Evolutionary conservation across 805 yeast genomes (phyloP).

Genomic region (Candida sanyiensis): DNA sequence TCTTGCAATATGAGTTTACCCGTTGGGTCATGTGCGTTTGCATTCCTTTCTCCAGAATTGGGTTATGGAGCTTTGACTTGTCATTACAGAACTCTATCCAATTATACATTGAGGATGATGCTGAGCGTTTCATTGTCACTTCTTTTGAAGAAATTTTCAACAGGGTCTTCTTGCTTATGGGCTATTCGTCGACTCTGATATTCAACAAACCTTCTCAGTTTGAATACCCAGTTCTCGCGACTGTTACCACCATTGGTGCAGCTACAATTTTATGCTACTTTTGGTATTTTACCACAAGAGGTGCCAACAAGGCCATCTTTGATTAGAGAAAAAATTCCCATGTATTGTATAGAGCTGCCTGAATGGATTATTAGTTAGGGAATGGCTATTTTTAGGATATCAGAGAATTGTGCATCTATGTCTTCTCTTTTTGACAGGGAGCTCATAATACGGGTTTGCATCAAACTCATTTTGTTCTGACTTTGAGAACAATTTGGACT

Average conservation of each 20-base stretch:
- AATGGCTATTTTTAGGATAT: constrained; percentile 1
- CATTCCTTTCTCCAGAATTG: constrained; percentile 31
- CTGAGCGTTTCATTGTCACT: constrained; percentile 29
- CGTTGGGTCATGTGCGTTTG: constrained; percentile 22
- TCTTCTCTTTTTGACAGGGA: constrained; percentile 5
- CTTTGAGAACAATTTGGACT: constrained; percentile 4
- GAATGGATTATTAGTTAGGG: too few relatives aligned
- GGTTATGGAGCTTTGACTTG: constrained; percentile 38
- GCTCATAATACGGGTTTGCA: constrained; percentile 6
- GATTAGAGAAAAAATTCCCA: not conserved
- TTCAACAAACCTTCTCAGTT: constrained; percentile 28
- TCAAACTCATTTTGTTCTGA: constrained; percentile 5
- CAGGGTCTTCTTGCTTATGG: constrained; percentile 26
- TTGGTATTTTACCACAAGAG: constrained; percentile 9
- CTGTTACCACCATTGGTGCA: constrained; percentile 12
- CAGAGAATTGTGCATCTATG: constrained; percentile 12
- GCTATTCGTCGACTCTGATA: constrained; percentile 27
- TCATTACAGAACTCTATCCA: constrained; percentile 31
- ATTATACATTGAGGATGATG: constrained; percentile 28
- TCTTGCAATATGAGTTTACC: constrained; percentile 8
- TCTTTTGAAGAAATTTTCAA: constrained; percentile 31
- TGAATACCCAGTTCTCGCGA: constrained; percentile 24
- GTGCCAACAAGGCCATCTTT: not conserved
- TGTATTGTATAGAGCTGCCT: not conserved
- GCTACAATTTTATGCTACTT: constrained; percentile 6